Percentiles rank a stretch among this genome's conserved stretches.
Conservation (phyloP, 1,284 basidiomycete species). For the Apiotrichum domesticum region DNA sequence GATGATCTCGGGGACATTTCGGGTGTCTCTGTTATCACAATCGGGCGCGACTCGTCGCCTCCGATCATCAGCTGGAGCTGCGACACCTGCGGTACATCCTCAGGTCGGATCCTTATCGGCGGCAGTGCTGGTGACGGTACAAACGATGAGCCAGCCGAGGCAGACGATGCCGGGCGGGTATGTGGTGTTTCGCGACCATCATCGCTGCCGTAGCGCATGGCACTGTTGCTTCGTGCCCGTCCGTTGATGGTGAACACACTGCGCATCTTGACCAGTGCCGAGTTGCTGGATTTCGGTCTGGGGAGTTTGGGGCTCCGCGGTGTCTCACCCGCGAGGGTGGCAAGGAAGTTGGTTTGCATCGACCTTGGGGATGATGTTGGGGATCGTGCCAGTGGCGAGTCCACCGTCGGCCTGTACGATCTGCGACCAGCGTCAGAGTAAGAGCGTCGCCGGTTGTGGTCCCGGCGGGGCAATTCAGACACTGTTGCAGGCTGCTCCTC, state of each 20-base stretch:
- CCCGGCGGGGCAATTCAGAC: not conserved
- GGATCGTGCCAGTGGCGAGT: not conserved
- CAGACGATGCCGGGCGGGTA: conserved; percentile 7
- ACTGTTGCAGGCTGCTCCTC: not conserved
- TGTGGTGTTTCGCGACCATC: conserved; percentile 2
- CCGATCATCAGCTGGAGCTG: conserved; percentile 17
- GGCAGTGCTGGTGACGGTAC: conserved; percentile 18
- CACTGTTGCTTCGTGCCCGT: conserved; percentile 32
- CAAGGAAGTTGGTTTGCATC: not conserved
- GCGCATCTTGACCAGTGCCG: conserved; percentile 34
- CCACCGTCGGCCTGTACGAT: not conserved
- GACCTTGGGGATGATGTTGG: not conserved
- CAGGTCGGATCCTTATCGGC: conserved; percentile 15
- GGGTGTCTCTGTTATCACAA: conserved; percentile 18
- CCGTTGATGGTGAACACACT: conserved; percentile 31
- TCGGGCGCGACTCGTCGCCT: conserved; percentile 13
- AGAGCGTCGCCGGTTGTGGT: conserved; percentile 9
- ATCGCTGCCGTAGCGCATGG: conserved; percentile 19
- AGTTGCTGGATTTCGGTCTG: conserved; percentile 36
- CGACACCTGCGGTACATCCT: conserved; percentile 19
- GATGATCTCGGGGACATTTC: conserved; percentile 31
- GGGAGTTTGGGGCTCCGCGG: not conserved
- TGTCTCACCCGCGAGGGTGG: not conserved
- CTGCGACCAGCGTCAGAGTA: conserved; percentile 11
- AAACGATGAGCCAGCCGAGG: conserved; percentile 28